Base-by-base conservation (phyloP, 331 rosid genomes). In the Rhamnella rubrinervis region DNA sequence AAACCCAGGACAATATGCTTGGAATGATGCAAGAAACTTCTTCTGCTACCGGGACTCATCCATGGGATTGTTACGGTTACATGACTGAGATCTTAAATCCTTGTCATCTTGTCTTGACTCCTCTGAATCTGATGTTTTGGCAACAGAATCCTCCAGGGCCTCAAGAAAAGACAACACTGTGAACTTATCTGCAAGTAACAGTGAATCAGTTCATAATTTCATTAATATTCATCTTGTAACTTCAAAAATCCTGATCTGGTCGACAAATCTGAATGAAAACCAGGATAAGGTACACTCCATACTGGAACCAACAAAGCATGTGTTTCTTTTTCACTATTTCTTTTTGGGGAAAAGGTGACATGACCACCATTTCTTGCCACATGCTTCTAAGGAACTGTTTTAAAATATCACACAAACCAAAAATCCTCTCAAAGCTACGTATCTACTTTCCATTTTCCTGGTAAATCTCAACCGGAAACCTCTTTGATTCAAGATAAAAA, bases 61-160 rank as follows among this genome's bases (percentile, higher is more conserved):
- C 98, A 90, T 90, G 35, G 89, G 59, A 61, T 82, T 85, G 12
- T 74, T 82, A 53, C 81, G 81, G 9, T 76, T 82, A 77, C 89
- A 85, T 40, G 96, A 84, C 73, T 81, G 87, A 75, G 98, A 87
- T 82, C 87, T 80, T 71, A 88, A 81, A 71, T 82, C 89, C 77
- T 78, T 82, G 68, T 81, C 88, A 68, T 84, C 96, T 78, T 85
- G 92, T 81, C 81, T 87, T 17, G 78, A 55, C 66, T 78, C 88
- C 71, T 79, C 91, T 1, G 88, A 39, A 61, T 64, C 84, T 37
- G 75, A 8, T 38, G 76, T 70, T 53, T 67, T 76, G 1, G 91
- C 67, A 75, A 93, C 96, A 21, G 97, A 82, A 82, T 93, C 98
- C 78, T 90, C 97, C 3, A 93, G 96, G 44, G 96, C 98, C 84